These are phyloP conservation scores for Neonectria magnoliae DNA, from an alignment of 2,329 filamentous ascomycete genomes.

Conservation along the genomic window DNA sequence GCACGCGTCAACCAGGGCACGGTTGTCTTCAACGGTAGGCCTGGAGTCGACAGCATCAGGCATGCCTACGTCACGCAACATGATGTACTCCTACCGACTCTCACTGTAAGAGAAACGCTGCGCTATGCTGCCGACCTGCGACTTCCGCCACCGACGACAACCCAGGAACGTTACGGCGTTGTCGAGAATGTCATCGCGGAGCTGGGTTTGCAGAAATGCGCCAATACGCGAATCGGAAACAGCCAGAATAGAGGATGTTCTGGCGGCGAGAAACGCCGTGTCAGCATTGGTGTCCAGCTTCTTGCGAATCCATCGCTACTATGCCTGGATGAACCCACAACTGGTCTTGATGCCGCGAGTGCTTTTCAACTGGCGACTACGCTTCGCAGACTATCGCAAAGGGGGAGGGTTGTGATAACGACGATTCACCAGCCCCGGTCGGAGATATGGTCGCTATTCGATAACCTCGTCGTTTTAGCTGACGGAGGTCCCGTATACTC, in stretches of 20 bases:
- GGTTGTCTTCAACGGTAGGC: conserved; percentile 68
- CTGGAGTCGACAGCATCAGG: conserved; percentile 61
- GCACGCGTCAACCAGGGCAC: conserved; percentile 60
- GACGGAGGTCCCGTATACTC: conserved; percentile 74
- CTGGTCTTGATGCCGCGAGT: conserved; percentile 78
- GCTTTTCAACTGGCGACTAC: conserved; percentile 77
- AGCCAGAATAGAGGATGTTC: conserved; percentile 77
- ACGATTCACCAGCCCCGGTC: conserved; percentile 81
- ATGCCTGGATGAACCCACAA: conserved; percentile 81
- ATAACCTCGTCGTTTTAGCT: conserved; percentile 74
- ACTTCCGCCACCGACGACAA: conserved; percentile 69
- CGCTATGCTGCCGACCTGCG: conserved; percentile 76
- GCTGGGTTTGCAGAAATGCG: conserved; percentile 78
- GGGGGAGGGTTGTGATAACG: conserved; percentile 74
- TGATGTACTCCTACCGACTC: conserved; percentile 75
- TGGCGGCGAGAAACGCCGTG: conserved; percentile 78
- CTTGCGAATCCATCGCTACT: conserved; percentile 78
- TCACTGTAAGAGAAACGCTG: conserved; percentile 79
- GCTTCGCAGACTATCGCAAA: conserved; percentile 70
- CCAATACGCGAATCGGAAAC: conserved; percentile 76
- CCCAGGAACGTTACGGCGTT: conserved; percentile 66
- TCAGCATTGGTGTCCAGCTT: conserved; percentile 80
- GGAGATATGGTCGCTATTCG: conserved; percentile 83
- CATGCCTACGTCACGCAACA: conserved; percentile 80
- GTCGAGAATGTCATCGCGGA: conserved; percentile 81